Conservation (phyloP, 768 basidiomycete species). For the Sistotremastrum suecicum region DNA sequence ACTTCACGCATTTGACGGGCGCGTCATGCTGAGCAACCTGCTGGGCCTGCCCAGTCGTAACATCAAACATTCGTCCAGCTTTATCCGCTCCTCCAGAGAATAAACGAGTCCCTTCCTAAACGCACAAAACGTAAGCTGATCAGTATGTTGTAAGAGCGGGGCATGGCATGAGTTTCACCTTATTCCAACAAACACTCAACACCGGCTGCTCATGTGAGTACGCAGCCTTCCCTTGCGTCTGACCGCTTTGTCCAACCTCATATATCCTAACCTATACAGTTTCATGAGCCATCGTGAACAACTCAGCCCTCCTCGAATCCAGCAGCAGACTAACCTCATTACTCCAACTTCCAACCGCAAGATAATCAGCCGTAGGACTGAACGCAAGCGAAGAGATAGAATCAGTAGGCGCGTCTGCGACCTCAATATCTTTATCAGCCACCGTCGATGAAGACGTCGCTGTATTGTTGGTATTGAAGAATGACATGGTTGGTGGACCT, state of each 20-base stretch:
- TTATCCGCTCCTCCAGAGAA: constrained; percentile 94
- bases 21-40: constrained; percentile 90
- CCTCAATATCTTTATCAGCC: constrained; percentile 66
- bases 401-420: constrained; percentile 69
- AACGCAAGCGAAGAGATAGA: constrained; percentile 79
- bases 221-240: constrained; percentile 81
- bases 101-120: constrained; percentile 77
- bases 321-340: constrained; percentile 52
- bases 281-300: not conserved
- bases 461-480: constrained; percentile 23
- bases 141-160: not conserved
- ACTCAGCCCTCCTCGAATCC: not conserved
- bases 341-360: constrained; percentile 91
- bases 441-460: constrained; percentile 22
- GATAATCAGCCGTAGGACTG: constrained; percentile 73
- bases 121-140: not conserved
- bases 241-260: constrained; percentile 68
- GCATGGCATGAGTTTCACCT: constrained; percentile 31
- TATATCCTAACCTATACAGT: constrained; percentile 73
- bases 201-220: constrained; percentile 87
- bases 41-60: constrained; percentile 62
- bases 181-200: constrained; percentile 81
- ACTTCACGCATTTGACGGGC: constrained; percentile 70
- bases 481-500: constrained; percentile 20
- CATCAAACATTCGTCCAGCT: constrained; percentile 86